Conservation (phyloP, 805 yeast species). For the Novakomyces olei region DNA sequence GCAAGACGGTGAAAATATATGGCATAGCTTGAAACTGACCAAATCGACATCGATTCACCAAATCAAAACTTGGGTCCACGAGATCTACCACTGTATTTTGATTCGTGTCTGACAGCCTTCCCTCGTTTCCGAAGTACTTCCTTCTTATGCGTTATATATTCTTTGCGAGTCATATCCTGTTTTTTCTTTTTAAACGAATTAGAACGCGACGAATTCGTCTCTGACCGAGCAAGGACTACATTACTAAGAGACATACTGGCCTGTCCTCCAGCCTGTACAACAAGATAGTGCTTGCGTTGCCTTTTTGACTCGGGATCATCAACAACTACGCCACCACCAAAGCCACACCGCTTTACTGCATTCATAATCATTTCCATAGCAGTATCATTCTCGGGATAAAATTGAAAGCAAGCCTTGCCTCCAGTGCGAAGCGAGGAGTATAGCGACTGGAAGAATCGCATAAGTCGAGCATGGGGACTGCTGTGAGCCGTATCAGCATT, state of each 20-base stretch:
- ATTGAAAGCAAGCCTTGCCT: conserved; percentile 93
- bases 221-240: conserved; percentile 17
- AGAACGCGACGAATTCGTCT: conserved; percentile 57
- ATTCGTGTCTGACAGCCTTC: conserved; percentile 61
- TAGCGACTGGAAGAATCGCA: conserved; percentile 67
- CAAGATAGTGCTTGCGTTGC: conserved; percentile 76
- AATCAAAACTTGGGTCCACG: too few species aligned
- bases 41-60: too few species aligned
- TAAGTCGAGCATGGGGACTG: conserved; percentile 64
- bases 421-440: conserved; percentile 77
- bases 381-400: conserved; percentile 75
- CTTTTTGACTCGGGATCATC: conserved; percentile 87
- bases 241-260: conserved; percentile 15
- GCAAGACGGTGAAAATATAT: too few species aligned
- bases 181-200: conserved; percentile 26
- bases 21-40: too few species aligned
- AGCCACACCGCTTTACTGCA: conserved; percentile 85
- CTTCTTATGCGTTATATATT: conserved; percentile 73
- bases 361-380: conserved; percentile 57
- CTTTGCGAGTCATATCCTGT: conserved; percentile 52
- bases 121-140: conserved; percentile 85
- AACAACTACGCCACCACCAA: conserved; percentile 83
- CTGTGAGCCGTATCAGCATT: conserved; percentile 70
- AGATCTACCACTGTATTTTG: conserved; percentile 78
- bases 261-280: conserved; percentile 67